These are phyloP conservation scores for Aspergillus sclerotioniger DNA, from an alignment of 495 filamentous ascomycete species.

Conservation along the genomic window DNA sequence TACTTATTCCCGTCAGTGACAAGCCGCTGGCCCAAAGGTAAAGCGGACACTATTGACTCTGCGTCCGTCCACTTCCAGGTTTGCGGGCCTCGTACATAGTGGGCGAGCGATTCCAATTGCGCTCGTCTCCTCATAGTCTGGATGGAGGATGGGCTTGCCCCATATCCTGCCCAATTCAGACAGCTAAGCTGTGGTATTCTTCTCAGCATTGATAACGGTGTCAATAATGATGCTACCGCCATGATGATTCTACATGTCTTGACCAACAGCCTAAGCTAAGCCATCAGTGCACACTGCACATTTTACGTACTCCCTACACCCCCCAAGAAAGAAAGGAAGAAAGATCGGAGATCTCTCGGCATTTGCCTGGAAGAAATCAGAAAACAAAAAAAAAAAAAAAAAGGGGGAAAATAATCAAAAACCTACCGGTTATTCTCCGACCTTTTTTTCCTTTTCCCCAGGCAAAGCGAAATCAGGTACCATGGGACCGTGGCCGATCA, in stretches of 20 bases:
- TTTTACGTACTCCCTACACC: neutral
- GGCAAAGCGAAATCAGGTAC: neutral
- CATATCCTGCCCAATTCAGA: neutral
- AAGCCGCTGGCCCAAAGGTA: too few relatives aligned
- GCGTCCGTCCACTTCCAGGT: neutral
- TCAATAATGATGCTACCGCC: neutral
- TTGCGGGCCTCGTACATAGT: neutral
- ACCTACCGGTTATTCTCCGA: constrained; percentile 5
- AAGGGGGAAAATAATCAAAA: too few relatives aligned
- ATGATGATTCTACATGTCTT: neutral
- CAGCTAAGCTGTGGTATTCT: neutral
- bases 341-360: neutral
- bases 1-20: too few relatives aligned
- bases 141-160: neutral
- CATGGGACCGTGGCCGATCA: constrained; percentile 9
- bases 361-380: neutral
- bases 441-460: constrained; percentile 2
- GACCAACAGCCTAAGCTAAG: neutral
- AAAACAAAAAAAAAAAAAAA: neutral
- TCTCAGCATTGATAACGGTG: neutral
- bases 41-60: too few relatives aligned
- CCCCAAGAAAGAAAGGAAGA: too few relatives aligned
- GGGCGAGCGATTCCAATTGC: neutral
- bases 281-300: neutral
- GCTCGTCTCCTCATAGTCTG: neutral